Percentiles rank a stretch among this genome's conserved stretches.
phyloP scores from a whole-genome alignment of 129 eudicot genomes.

The Erigeron canadensis region DNA sequence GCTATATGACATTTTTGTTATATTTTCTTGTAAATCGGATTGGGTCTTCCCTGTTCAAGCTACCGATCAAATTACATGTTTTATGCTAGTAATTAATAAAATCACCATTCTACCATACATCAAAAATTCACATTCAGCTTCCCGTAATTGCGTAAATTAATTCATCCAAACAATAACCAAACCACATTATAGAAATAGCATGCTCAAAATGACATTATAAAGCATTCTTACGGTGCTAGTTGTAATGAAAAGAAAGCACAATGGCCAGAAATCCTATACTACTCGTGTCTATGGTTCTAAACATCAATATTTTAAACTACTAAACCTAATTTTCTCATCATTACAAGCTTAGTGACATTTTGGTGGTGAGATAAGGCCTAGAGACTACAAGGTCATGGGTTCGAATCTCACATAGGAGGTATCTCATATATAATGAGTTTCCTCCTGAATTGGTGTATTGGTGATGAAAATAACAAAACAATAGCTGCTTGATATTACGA shows the following conservation, averaged over 20 bases:
- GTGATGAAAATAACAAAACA: too few species aligned
- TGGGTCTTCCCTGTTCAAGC: too few species aligned
- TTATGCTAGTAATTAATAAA: background rate
- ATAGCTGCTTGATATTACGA: too few species aligned
- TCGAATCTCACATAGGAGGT: too few species aligned
- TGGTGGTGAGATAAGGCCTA: too few species aligned
- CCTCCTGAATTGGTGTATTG: too few species aligned
- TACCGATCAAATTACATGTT: constrained; percentile 20
- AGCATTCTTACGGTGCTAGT: constrained; percentile 25
- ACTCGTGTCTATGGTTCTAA: background rate
- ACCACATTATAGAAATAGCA: constrained; percentile 13
- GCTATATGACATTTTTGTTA: background rate
- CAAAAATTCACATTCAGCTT: background rate
- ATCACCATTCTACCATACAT: background rate
- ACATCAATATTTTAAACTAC: background rate
- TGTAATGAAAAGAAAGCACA: constrained; percentile 16
- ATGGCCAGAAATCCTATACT: background rate
- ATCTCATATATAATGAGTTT: too few species aligned
- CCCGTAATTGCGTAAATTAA: constrained; percentile 7
- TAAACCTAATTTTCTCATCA: background rate
- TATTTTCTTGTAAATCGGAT: background rate
- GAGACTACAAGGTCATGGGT: too few species aligned
- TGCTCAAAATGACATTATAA: constrained; percentile 18
- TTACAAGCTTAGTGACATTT: too few species aligned
- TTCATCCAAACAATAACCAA: constrained; percentile 17